Percentiles rank a stretch among this genome's conserved stretches.
phyloP scores from a whole-genome alignment of 2,329 filamentous ascomycete genomes.

The Exophiala sideris region DNA sequence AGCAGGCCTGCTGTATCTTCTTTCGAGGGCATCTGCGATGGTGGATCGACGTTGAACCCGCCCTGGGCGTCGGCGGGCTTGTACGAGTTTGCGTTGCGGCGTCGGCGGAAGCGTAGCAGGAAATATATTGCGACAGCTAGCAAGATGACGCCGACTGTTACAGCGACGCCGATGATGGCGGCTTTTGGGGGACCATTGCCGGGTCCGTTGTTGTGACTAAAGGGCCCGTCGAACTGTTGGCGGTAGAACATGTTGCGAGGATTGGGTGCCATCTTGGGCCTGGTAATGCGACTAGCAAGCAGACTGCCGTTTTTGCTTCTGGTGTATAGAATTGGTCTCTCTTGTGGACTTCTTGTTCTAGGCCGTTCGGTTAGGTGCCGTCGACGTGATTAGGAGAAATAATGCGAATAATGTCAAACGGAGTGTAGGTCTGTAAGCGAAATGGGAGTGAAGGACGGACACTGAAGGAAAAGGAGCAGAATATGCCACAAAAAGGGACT shows the following conservation, averaged over 20 bases:
- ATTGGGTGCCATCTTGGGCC: background rate
- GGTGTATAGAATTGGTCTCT: too few relatives aligned
- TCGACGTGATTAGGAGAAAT: too few relatives aligned
- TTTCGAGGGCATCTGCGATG: too few relatives aligned
- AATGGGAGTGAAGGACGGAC: too few relatives aligned
- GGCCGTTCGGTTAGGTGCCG: too few relatives aligned
- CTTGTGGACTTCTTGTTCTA: too few relatives aligned
- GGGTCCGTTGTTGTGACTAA: background rate
- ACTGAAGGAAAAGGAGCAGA: too few relatives aligned
- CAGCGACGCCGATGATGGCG: constrained; percentile 2
- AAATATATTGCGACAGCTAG: constrained; percentile 2
- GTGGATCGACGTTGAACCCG: constrained; percentile 6
- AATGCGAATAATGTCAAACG: too few relatives aligned
- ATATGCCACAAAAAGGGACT: too few relatives aligned
- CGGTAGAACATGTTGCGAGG: constrained; percentile 5
- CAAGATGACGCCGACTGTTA: background rate
- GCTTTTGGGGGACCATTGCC: constrained; percentile 1
- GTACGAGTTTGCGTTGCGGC: background rate
- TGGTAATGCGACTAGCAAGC: background rate
- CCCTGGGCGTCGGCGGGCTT: background rate
- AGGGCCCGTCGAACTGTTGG: background rate
- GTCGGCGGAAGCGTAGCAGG: background rate
- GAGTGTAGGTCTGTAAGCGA: too few relatives aligned
- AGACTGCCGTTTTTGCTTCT: too few relatives aligned
- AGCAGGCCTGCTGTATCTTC: too few relatives aligned